A percentile compares a stretch with the other conserved stretches of the same genome.
Evolutionary conservation across 495 filamentous ascomycete genomes (phyloP).

Genomic region (Emericellopsis terricola): DNA sequence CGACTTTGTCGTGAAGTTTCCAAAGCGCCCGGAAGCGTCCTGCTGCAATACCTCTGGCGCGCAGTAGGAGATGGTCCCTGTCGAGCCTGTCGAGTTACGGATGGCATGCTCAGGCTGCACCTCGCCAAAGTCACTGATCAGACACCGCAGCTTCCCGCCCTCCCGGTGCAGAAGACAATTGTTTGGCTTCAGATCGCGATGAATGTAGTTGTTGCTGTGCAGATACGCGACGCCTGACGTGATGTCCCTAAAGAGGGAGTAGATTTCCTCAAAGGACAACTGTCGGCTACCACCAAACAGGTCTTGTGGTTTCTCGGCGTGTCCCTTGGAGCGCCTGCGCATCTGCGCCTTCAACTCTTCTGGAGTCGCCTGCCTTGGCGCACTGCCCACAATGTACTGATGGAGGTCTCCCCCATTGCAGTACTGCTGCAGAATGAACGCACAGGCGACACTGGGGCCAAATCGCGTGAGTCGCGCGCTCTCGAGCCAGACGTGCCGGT

Average conservation of each 20-base stretch:
- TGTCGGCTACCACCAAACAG: conserved; percentile 32
- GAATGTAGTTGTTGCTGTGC: conserved; percentile 87
- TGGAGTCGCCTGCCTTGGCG: conserved; percentile 39
- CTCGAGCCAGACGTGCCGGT: conserved; percentile 94
- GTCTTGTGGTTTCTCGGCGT: conserved; percentile 21
- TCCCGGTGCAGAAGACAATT: conserved; percentile 83
- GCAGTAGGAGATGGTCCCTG: conserved; percentile 93
- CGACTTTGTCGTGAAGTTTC: conserved; percentile 88
- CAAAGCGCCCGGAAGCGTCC: conserved; percentile 52
- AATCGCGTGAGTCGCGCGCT: conserved; percentile 68
- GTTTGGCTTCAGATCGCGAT: conserved; percentile 87
- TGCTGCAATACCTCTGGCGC: conserved; percentile 78
- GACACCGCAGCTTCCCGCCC: conserved; percentile 47
- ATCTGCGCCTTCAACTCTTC: conserved; percentile 78
- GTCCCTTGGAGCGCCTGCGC: conserved; percentile 54
- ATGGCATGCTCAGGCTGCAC: conserved; percentile 66
- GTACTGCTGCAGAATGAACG: conserved; percentile 94
- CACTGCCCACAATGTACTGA: conserved; percentile 60
- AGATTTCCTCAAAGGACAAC: conserved; percentile 78
- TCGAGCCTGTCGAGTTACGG: conserved; percentile 78
- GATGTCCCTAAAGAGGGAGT: conserved; percentile 92
- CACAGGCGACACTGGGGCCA: conserved; percentile 81
- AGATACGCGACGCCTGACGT: conserved; percentile 80
- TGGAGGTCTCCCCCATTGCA: conserved; percentile 92
- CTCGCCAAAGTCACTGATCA: conserved; percentile 96